Base-by-base conservation (phyloP, 177 flowering plant genomes). In the Tripterygium wilfordii region DNA sequence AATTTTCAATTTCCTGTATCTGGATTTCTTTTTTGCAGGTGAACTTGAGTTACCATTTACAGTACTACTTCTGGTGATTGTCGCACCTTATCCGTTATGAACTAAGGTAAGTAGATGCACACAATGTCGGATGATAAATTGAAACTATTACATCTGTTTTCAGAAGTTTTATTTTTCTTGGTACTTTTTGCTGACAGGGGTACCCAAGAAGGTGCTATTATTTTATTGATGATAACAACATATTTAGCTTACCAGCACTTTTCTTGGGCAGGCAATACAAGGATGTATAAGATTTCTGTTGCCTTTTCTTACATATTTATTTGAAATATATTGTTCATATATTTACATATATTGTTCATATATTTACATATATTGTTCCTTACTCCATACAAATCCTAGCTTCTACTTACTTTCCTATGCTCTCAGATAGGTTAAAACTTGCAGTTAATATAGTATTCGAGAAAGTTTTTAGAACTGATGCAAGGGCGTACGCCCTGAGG, bases 201-300 rank as follows among this genome's bases (percentile, higher is more conserved):
- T 43, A 79, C 71, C 39, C 79, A 85, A 60, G 74, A 57, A 63
- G 95, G 96, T 46, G 58, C 69, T 28, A 58, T 84, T 18, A 48
- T 83, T 36, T 68, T 83, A 42, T 36, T 85, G 70, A 65, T 57
- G 20, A 62, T 90, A 49, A 78, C 89, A 0, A 87, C 54, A 35
- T 90, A 74, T 63, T 41, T 85, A 67, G 91, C 85, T 49, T 83
- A 69, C 68, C 95, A 76, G 63, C 96, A 90, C 68, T 87, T 87
- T 69, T 56, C 79, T 24, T 51, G 83, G 51, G 36, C 59, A 3
- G 87, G 94, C 57, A 75, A 81, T 65, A 83, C 53, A 56, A 50
- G 61, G 78, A 51, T n/a, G n/a, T n/a, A n/a, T n/a, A n/a, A n/a
- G n/a, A n/a, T n/a, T n/a, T n/a, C n/a, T n/a, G n/a, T n/a, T n/a